Base-by-base conservation (phyloP, 2,329 filamentous ascomycete species). In the Lecanicillium sp. region DNA sequence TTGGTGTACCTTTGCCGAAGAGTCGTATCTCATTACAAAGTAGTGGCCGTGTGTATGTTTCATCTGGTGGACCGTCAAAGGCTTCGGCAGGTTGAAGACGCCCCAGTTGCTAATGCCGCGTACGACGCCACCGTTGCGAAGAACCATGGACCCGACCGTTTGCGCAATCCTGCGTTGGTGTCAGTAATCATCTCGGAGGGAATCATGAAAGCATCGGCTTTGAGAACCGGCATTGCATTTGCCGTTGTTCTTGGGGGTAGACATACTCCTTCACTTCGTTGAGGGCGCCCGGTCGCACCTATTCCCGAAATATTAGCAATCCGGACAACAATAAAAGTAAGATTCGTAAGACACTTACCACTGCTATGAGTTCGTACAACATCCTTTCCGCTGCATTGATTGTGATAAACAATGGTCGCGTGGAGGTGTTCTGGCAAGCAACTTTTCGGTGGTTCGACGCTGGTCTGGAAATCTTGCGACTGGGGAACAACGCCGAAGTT, bases 301-400 rank as follows among this genome's bases (percentile, higher is more conserved):
- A 58, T 14, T 35, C 22, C 15, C 18, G 32, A 34, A 30, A 22
- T 30, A 25, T 55, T 50, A 55, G 48, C 25, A 35, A n/a, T n/a
- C n/a, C n/a, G n/a, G n/a, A n/a, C n/a, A n/a, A n/a, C n/a, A n/a
- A n/a, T n/a, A n/a, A n/a, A n/a, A n/a, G n/a, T n/a, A n/a, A n/a
- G n/a, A n/a, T n/a, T n/a, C n/a, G n/a, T n/a, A 7, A n/a, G 4
- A n/a, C 10, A 69, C 83, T 56, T 69, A 96, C 92, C 67, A 96
- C 83, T 62, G 86, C 92, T 64, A 98, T 92, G 57, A 97, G 72
- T 71, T 98, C 92, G 73, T 98, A 98, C 68, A 98, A 71, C 92
- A 98, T 96, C 49, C 61, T 72, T 58, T 51, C 46, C 53, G 51
- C 51, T 52, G 52, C 56, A 57, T 63, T 47, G 17, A 29, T 25